Conservation (phyloP, 306 rosid genomes). For the Rubus idaeus region DNA sequence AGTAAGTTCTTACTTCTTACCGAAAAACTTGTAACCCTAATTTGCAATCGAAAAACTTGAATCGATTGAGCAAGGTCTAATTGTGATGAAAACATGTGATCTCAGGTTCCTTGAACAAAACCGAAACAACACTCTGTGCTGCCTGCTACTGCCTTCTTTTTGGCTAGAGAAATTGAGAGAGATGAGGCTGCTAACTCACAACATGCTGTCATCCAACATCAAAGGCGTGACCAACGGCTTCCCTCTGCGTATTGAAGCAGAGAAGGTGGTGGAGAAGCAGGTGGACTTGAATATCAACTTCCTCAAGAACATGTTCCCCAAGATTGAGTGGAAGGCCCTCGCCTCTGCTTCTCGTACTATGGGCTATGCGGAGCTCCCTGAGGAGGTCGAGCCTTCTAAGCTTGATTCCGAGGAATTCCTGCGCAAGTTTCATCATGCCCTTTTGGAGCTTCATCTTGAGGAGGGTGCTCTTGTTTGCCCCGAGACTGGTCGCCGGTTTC, state of each 20-base stretch:
- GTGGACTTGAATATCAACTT: constrained; percentile 67
- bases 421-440: constrained; percentile 78
- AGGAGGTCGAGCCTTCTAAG: constrained; percentile 61
- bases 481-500: constrained; percentile 72
- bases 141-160: not conserved
- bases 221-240: constrained; percentile 81
- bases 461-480: constrained; percentile 90
- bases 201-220: constrained; percentile 87
- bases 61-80: not conserved
- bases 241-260: constrained; percentile 72
- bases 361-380: constrained; percentile 80
- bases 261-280: constrained; percentile 62
- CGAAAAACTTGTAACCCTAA: too few relatives aligned
- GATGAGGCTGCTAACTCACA: constrained; percentile 88
- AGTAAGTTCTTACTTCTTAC: too few relatives aligned
- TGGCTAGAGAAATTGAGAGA: not conserved
- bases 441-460: constrained; percentile 87
- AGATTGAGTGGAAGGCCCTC: constrained; percentile 81
- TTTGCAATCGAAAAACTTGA: too few relatives aligned
- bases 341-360: constrained; percentile 53
- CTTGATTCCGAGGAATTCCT: constrained; percentile 76
- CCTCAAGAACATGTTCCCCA: constrained; percentile 67
- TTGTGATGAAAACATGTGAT: not conserved
- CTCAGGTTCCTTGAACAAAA: not conserved
- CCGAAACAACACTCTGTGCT: not conserved